Conservation (phyloP, 352 stramenopile species). For the Pythium pyrilobum region DNA sequence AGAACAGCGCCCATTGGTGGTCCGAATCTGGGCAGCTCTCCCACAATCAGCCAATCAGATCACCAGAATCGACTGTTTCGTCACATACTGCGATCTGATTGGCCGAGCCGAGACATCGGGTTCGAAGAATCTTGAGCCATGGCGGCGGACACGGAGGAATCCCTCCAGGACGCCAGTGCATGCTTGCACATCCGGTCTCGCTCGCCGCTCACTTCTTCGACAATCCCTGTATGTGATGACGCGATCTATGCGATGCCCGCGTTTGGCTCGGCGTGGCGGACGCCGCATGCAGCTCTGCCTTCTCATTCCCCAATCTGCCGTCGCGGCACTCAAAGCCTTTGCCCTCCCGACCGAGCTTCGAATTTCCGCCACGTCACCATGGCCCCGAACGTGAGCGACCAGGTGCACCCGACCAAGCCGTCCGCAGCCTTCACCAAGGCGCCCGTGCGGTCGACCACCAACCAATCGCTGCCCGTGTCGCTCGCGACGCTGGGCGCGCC, state of each 20-base stretch:
- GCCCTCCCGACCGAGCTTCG: neutral
- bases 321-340: neutral
- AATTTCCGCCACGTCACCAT: neutral
- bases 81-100: slow-evolving; percentile 6
- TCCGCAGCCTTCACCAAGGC: neutral
- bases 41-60: slow-evolving; percentile 10
- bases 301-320: slow-evolving; percentile 1
- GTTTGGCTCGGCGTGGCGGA: too few relatives aligned
- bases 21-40: neutral
- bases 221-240: neutral
- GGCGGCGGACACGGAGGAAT: neutral
- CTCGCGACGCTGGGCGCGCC: slow-evolving; percentile 3
- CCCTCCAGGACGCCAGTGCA: neutral
- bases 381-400: neutral
- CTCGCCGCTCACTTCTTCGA: too few relatives aligned
- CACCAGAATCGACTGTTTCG: neutral
- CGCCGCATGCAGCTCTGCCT: too few relatives aligned
- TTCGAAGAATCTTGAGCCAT: slow-evolving; percentile 7
- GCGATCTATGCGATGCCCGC: neutral
- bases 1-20: neutral
- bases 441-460: neutral
- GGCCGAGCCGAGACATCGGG: neutral
- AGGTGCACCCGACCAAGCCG: neutral
- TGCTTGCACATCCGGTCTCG: too few relatives aligned
- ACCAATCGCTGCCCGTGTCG: slow-evolving; percentile 1